These are phyloP conservation scores for Suillus paluster DNA, from an alignment of 768 basidiomycete species.

Conservation along the genomic window DNA sequence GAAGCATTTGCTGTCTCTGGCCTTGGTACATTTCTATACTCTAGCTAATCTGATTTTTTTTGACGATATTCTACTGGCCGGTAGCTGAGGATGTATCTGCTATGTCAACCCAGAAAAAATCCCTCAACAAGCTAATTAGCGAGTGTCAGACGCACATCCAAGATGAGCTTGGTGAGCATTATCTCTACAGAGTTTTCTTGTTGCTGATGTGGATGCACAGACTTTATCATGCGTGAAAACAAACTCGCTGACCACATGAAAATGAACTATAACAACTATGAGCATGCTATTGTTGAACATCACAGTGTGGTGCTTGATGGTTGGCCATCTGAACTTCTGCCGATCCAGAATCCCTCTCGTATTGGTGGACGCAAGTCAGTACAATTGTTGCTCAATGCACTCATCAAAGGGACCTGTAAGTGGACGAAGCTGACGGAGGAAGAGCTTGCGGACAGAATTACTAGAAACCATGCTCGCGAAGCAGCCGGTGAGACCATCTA, in stretches of 20 bases:
- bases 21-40: background rate
- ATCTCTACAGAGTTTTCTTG: background rate
- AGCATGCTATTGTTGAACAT: background rate
- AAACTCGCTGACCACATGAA: background rate
- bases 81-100: background rate
- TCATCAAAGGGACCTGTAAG: background rate
- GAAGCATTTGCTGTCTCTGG: conserved; percentile 2
- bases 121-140: background rate
- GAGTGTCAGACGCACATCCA: background rate
- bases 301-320: background rate
- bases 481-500: background rate
- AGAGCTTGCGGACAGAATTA: background rate
- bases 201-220: background rate
- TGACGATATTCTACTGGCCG: too few species aligned
- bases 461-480: background rate
- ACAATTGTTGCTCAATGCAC: background rate
- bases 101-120: background rate
- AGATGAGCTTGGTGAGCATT: background rate
- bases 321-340: background rate
- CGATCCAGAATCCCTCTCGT: background rate
- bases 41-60: too few species aligned
- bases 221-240: background rate
- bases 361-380: background rate
- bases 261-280: background rate
- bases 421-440: background rate